phyloP scores from a whole-genome alignment of 2,329 filamentous ascomycete genomes.

The Aspergillus uvarum region DNA sequence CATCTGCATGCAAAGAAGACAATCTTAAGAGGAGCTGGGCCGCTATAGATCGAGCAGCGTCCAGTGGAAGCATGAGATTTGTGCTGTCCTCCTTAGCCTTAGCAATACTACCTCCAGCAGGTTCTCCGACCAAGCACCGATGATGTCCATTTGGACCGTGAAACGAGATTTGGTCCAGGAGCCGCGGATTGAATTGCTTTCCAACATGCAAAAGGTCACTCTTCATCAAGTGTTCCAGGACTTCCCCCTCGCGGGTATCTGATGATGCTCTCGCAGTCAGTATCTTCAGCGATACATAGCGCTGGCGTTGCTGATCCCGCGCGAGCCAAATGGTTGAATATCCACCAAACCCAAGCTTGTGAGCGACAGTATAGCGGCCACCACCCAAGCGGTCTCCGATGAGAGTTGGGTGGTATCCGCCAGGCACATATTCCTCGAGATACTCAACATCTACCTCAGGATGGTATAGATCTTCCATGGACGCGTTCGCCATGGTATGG shows the following conservation, averaged over 20 bases:
- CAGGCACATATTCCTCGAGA: background rate
- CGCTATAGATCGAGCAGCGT: constrained; percentile 3
- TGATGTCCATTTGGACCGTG: constrained; percentile 2
- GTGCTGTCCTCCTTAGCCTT: constrained; percentile 1
- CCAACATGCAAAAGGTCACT: background rate
- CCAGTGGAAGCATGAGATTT: background rate
- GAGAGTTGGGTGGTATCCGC: constrained; percentile 6
- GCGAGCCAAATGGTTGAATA: constrained; percentile 9
- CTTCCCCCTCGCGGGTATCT: background rate
- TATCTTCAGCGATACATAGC: constrained; percentile 7
- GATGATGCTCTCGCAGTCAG: background rate
- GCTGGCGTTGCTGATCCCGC: background rate
- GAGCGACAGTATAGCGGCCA: constrained; percentile 5
- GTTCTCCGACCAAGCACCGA: constrained; percentile 7
- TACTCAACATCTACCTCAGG: background rate
- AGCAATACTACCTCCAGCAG: constrained; percentile 1
- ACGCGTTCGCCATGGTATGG: background rate
- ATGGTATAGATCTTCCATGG: background rate
- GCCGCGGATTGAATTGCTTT: background rate
- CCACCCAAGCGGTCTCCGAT: constrained; percentile 4
- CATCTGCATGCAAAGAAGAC: constrained; percentile 1
- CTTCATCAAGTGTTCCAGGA: background rate
- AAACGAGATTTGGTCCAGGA: background rate
- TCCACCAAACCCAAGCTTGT: constrained; percentile 8
- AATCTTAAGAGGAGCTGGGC: constrained; percentile 2